Evolutionary conservation across 108 stramenopile genomes (phyloP), one percentile per base, ranked within the genome.

Genomic region (Cyclotella baltica): DNA sequence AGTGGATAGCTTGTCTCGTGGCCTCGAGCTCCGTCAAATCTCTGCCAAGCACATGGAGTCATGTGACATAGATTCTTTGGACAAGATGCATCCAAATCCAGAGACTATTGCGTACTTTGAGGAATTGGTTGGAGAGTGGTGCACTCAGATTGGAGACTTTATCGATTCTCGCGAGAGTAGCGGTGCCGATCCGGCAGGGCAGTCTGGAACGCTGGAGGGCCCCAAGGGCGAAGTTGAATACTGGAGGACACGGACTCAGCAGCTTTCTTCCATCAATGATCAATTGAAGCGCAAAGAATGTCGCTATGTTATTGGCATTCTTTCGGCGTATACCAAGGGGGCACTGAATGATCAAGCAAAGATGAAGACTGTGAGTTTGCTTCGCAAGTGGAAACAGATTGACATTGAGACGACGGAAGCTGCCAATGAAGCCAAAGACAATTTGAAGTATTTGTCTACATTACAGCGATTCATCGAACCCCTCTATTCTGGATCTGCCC

Each of bases 391-490:
- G 94, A 95, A 91, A 70, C 85, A 90, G 56, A 91, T 95, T 34
- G 96, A 97, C 73, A 89, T 92, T 52, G 84, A 88, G 55, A 89
- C 93, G 37, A 97, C 93, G 23, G 95, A 96, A 87, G 89, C 93
- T n/a, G 91, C 93, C 25, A 97, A 95, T 61, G 96, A 96, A 78
- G 93, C 96, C 64, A 92, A 93, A 81, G 95, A 97, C 81, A 97
- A 97, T 80, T 88, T 95, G 51, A 97, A 97, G 81, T 97, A 96
- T 67, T 84, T 97, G 37, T 90, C 86, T 64, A 94, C 96, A 28
- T 82, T 97, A 30, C 93, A 95, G 64, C 81, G 88, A 47, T 97
- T 96, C 68, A 89, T 97, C 69, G 96, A 93, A 74, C 96, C 95
- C 11, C 77, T 97, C 36, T 97, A 97, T 85, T 75, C 86, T 37